Conservation (phyloP, 2,329 filamentous ascomycete species). For the Pseudonectria buxi region DNA sequence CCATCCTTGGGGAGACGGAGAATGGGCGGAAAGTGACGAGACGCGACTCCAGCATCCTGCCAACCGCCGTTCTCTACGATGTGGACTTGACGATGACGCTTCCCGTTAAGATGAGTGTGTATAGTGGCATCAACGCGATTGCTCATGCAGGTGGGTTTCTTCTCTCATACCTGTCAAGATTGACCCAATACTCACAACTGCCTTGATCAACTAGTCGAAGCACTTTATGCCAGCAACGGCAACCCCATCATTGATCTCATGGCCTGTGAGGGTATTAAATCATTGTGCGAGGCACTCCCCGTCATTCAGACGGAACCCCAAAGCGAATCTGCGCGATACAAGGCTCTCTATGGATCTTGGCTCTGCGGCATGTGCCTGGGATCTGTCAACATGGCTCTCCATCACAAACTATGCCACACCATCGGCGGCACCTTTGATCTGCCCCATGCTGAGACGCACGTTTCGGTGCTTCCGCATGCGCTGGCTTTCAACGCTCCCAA, state of each 20-base stretch:
- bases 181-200: slow-evolving; percentile 8
- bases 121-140: slow-evolving; percentile 59
- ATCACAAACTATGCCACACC: slow-evolving; percentile 62
- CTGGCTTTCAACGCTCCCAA: slow-evolving; percentile 55
- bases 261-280: slow-evolving; percentile 49
- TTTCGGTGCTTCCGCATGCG: slow-evolving; percentile 55
- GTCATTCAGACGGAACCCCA: slow-evolving; percentile 39
- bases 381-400: slow-evolving; percentile 54
- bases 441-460: slow-evolving; percentile 60
- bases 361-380: slow-evolving; percentile 56
- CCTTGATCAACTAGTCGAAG: slow-evolving; percentile 40
- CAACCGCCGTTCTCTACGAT: slow-evolving; percentile 57
- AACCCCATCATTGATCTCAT: slow-evolving; percentile 55
- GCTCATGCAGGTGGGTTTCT: slow-evolving; percentile 46
- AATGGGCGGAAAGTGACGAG: slow-evolving; percentile 52
- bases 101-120: slow-evolving; percentile 44
- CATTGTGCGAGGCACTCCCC: slow-evolving; percentile 48
- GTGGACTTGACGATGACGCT: slow-evolving; percentile 55
- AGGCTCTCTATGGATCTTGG: slow-evolving; percentile 57
- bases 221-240: slow-evolving; percentile 53
- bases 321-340: background rate
- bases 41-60: slow-evolving; percentile 52
- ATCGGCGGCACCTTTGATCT: slow-evolving; percentile 57
- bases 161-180: background rate
- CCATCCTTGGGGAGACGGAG: slow-evolving; percentile 55